These are phyloP conservation scores for Coemansia sp. DNA, from an alignment of 192 early-diverging fungal genomes.

Conservation along the genomic window DNA sequence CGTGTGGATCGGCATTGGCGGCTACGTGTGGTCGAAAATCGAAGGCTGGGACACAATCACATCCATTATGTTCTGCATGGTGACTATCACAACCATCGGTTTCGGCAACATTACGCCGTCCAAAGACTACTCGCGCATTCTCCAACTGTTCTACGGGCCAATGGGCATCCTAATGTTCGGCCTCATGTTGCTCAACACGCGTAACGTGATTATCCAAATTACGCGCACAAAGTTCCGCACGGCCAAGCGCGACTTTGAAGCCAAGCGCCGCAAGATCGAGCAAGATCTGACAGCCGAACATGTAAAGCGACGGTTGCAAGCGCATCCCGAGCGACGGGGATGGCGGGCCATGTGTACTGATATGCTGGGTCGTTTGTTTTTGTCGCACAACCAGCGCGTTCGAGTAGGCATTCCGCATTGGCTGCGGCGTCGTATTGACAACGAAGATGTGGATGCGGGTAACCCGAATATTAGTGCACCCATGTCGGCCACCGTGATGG, in stretches of 20 bases:
- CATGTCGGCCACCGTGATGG: background rate
- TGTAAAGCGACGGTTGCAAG: constrained; percentile 38
- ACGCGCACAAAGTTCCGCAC: constrained; percentile 26
- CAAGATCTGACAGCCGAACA: constrained; percentile 32
- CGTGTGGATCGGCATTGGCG: constrained; percentile 54
- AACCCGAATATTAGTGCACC: background rate
- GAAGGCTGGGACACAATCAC: constrained; percentile 47
- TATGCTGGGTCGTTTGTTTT: constrained; percentile 23
- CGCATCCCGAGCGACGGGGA: constrained; percentile 21
- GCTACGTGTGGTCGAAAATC: constrained; percentile 50
- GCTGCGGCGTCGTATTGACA: constrained; percentile 24
- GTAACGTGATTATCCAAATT: constrained; percentile 49
- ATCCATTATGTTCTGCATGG: constrained; percentile 51
- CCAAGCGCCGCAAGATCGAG: constrained; percentile 28
- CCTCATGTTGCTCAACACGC: constrained; percentile 49
- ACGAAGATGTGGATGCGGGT: constrained; percentile 13
- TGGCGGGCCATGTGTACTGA: constrained; percentile 21
- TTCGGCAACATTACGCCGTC: constrained; percentile 46
- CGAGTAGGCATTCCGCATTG: constrained; percentile 45
- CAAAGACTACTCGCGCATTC: constrained; percentile 34
- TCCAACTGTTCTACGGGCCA: constrained; percentile 47
- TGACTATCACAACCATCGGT: constrained; percentile 50
- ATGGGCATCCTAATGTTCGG: constrained; percentile 52
- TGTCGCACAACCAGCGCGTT: constrained; percentile 24
- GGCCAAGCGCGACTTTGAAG: constrained; percentile 36